Evolutionary conservation across 2,329 filamentous ascomycete species (phyloP).

Genomic region (Apiospora aurea): DNA sequence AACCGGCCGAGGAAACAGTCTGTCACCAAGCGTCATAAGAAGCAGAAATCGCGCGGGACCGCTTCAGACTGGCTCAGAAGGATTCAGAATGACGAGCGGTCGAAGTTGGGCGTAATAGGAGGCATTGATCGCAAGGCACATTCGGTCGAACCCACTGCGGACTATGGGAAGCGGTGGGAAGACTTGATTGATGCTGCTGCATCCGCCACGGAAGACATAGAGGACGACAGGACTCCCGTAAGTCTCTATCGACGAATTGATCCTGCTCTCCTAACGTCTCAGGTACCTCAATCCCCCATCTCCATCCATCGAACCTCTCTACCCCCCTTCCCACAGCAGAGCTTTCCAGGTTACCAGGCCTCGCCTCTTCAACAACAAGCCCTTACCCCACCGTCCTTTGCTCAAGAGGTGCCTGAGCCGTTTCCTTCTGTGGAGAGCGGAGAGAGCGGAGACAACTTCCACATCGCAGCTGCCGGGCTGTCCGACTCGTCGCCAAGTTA

Average conservation of each 20-base stretch:
- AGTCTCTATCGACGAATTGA: conserved; percentile 50
- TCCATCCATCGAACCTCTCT: conserved; percentile 68
- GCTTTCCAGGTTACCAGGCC: conserved; percentile 79
- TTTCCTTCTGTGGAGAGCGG: conserved; percentile 90
- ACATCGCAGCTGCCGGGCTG: conserved; percentile 71
- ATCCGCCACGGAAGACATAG: conserved; percentile 88
- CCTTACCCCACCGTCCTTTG: conserved; percentile 81
- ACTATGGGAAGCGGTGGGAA: conserved; percentile 92
- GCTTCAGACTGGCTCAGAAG: conserved; percentile 71
- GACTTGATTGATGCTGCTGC: conserved; percentile 93
- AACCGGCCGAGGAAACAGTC: conserved; percentile 85
- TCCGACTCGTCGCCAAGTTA: conserved; percentile 77
- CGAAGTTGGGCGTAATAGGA: conserved; percentile 67
- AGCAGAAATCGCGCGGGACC: conserved; percentile 74
- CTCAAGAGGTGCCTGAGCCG: conserved; percentile 73
- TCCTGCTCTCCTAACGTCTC: conserved; percentile 53
- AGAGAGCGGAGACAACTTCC: conserved; percentile 74
- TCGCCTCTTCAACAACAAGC: conserved; percentile 92
- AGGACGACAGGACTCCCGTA: conserved; percentile 90
- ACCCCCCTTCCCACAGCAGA: conserved; percentile 67
- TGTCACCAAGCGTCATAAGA: conserved; percentile 84
- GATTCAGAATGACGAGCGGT: conserved; percentile 67
- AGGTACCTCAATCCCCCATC: conserved; percentile 71
- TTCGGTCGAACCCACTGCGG: conserved; percentile 82
- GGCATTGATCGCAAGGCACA: conserved; percentile 79